Percentiles rank a stretch among this genome's conserved stretches.
Evolutionary conservation across 768 basidiomycete species (phyloP).

Genomic region (Pleurotus salmoneostramineus): DNA sequence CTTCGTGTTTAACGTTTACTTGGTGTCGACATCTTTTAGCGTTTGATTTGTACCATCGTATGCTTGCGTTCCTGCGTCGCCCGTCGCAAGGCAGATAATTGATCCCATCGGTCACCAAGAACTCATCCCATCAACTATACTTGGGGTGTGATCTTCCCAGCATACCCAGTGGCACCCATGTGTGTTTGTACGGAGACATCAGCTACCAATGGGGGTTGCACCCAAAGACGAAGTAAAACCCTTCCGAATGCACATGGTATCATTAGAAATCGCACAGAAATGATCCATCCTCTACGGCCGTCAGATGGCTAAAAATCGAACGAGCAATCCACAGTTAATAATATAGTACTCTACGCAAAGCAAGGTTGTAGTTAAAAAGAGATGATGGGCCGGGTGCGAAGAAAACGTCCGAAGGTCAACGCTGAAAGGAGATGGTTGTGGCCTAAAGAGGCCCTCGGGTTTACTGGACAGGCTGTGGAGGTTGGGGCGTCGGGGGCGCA

Average conservation of each 20-base stretch:
- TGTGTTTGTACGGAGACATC: constrained; percentile 1
- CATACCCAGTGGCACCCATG: not conserved
- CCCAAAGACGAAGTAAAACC: not conserved
- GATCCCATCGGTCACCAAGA: constrained; percentile 7
- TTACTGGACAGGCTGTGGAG: not conserved
- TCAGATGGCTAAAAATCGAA: not conserved
- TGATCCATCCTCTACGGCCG: constrained; percentile 6
- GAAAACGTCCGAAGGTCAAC: no score
- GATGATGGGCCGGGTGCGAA: no score
- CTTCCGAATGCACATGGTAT: not conserved
- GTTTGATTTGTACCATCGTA: not conserved
- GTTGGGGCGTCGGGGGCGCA: not conserved
- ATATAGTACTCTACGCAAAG: not conserved
- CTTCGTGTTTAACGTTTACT: not conserved
- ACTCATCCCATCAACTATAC: not conserved
- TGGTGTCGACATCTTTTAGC: not conserved
- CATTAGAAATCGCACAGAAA: not conserved
- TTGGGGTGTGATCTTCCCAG: not conserved
- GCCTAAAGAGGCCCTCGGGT: not conserved
- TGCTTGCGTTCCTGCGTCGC: not conserved
- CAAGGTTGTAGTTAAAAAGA: no score
- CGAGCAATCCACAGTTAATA: not conserved
- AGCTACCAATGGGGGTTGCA: not conserved
- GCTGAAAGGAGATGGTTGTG: no score
- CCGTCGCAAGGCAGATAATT: constrained; percentile 1